phyloP scores from a whole-genome alignment of 768 basidiomycete genomes.

The Amanita inopinata region DNA sequence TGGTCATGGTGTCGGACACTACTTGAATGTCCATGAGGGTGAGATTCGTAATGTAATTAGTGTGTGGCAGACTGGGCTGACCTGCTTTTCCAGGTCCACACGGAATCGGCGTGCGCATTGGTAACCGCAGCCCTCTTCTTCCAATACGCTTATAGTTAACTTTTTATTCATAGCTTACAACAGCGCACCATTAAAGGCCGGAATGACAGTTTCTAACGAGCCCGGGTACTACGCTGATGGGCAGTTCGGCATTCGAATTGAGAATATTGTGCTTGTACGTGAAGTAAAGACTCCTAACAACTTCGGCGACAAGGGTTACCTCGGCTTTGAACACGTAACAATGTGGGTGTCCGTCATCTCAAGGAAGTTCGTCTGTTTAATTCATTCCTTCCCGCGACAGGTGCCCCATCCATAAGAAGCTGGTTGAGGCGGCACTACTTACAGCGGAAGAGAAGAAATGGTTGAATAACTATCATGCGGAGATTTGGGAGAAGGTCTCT shows the following conservation, averaged over 20 bases:
- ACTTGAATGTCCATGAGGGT: constrained; percentile 91
- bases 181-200: constrained; percentile 59
- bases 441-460: constrained; percentile 60
- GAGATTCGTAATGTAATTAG: constrained; percentile 1
- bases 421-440: constrained; percentile 59
- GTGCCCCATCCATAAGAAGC: constrained; percentile 84
- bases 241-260: constrained; percentile 85
- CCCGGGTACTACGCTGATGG: constrained; percentile 93
- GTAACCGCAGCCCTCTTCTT: constrained; percentile 14
- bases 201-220: constrained; percentile 91
- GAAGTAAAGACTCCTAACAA: constrained; percentile 60
- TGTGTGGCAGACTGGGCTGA: not conserved
- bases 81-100: constrained; percentile 34
- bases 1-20: constrained; percentile 92
- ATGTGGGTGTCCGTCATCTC: constrained; percentile 42
- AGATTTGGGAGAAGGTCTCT: constrained; percentile 62
- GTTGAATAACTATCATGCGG: constrained; percentile 78
- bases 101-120: constrained; percentile 50
- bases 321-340: constrained; percentile 80
- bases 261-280: constrained; percentile 77
- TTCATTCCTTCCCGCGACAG: constrained; percentile 20
- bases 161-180: constrained; percentile 46
- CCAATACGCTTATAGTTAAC: not conserved
- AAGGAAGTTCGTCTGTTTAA: not conserved
- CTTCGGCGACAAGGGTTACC: constrained; percentile 79